Base-by-base conservation (phyloP, 352 stramenopile species). In the Globisporangium perplexum region DNA sequence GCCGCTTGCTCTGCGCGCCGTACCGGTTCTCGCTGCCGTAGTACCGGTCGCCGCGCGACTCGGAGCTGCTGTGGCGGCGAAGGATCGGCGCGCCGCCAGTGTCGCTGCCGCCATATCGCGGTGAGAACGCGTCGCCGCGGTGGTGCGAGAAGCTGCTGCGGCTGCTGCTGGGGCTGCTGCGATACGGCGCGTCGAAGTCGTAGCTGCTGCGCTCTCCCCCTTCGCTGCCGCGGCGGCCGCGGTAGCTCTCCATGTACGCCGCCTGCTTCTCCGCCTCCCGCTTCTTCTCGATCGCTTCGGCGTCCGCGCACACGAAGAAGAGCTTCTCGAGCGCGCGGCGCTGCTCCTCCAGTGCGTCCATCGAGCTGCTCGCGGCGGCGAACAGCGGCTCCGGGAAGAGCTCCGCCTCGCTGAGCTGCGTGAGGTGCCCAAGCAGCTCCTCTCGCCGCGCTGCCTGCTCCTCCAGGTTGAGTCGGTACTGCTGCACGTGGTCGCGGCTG, bases 401-500 rank as follows among this genome's bases (percentile, higher is more conserved):
- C 35, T 83, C 73, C n/a, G 64, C 66, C 3, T 47, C 53, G 26
- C 69, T 61, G 17, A 93, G 30, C 0, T 30, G 59, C 17, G 66
- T 58, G 35, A 90, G 55, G 47, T 92, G 66, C 24, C 66, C 44
- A 20, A 91, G 60, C 24, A 94, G 56, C 12, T 73, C 62, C 18
- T 90, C 82, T 8, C 81, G 78, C 49, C 84, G 88, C 3, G 63
- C 62, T 23, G 66, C 70, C 50, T 94, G 83, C 15, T 76, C 55
- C 43, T 86, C 83, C 2, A 94, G 55, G 52, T 88, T 84, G 26
- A 68, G 59, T 4, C 83, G 83, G 55, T 90, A 94, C 44, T 89
- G 77, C 60, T 90, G 70, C 12, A 94, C 83, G 46, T 94, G 83
- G 18, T 80, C 68, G 28, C 65, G 69, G 51, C 77, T 90, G 39